Base-by-base conservation (phyloP, 2,329 filamentous ascomycete genomes). In the Fusarium equiseti region DNA sequence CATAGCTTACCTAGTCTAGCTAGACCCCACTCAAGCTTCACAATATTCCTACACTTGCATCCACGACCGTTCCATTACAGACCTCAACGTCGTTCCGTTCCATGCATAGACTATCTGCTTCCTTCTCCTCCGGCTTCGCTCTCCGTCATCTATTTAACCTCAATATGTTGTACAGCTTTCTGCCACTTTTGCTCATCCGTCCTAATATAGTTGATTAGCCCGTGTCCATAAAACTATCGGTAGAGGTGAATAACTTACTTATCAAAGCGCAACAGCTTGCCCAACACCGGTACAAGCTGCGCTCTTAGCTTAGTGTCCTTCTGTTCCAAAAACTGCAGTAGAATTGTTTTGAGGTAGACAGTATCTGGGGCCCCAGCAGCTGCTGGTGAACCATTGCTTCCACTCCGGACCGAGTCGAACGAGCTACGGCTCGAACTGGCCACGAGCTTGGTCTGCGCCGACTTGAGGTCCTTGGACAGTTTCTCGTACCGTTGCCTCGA, bases 151-250 rank as follows among this genome's bases (percentile, higher is more conserved):
- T 73, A 81, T 53, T 80, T 75, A 45, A 78, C 79, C 18, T 79
- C 81, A 38, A 86, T 82, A 56, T 86, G 83, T 65, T 88, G 85
- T 18, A 97, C 90, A 5, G 92, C 94, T 20, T 90, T 88, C 81
- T 91, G 89, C 93, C 94, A 97, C 81, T 93, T 95, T 81, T 96
- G 91, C 81, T 96, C 92, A 73, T 97, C 94, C 31, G 80, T 74
- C 67, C 85, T 87, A 51, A 24, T 24, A 20, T 8, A 13, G n/a
- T 4, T 50, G 10, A 49, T 55, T 61, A 56, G 58, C 18, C 32
- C 12, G 8, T 45, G 45, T 44, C 18, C 16, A 60, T 45, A 18
- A 16, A 42, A 35, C 11, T 6, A n/a, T 6, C 18, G 4, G 18
- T 2, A 9, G 5, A 16, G n/a, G 15, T 16, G 12, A 22, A 85